Conservation (phyloP, 73 alveolate genomes). For the Paramecium octaurelia region DNA sequence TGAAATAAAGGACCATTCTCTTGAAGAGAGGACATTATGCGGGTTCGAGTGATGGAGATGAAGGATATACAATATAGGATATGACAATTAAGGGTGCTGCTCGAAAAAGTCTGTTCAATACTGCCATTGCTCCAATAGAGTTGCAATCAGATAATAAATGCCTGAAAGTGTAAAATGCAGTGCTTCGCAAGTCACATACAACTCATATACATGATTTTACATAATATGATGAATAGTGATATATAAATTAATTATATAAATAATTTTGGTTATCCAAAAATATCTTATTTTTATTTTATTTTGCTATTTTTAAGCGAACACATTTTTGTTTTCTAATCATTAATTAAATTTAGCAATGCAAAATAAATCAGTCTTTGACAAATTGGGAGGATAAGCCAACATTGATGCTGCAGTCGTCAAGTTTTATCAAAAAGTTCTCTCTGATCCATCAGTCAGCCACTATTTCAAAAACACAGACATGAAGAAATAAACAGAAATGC, state of each 20-base stretch:
- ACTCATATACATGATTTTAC: background rate
- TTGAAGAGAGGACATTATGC: background rate
- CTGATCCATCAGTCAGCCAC: constrained; percentile 68
- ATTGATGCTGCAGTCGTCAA: constrained; percentile 68
- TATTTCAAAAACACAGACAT: constrained; percentile 73
- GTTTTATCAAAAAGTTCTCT: constrained; percentile 63
- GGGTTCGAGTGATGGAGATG: background rate
- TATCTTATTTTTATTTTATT: background rate
- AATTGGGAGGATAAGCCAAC: constrained; percentile 72
- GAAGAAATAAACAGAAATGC: constrained; percentile 47
- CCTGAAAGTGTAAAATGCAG: background rate
- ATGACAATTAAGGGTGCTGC: background rate
- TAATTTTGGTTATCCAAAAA: background rate
- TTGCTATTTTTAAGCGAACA: background rate
- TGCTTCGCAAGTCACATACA: background rate
- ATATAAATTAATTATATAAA: background rate
- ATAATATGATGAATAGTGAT: background rate
- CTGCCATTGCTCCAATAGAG: background rate
- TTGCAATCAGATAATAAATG: background rate
- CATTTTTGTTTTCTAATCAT: background rate
- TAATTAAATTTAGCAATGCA: constrained; percentile 9
- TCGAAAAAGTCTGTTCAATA: background rate
- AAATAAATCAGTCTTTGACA: constrained; percentile 64
- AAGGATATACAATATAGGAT: background rate
- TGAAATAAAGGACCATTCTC: background rate